A percentile compares a stretch with the other conserved stretches of the same genome.
phyloP scores from a whole-genome alignment of 176 grass and related monocot genomes.

The Eragrostis curvula region DNA sequence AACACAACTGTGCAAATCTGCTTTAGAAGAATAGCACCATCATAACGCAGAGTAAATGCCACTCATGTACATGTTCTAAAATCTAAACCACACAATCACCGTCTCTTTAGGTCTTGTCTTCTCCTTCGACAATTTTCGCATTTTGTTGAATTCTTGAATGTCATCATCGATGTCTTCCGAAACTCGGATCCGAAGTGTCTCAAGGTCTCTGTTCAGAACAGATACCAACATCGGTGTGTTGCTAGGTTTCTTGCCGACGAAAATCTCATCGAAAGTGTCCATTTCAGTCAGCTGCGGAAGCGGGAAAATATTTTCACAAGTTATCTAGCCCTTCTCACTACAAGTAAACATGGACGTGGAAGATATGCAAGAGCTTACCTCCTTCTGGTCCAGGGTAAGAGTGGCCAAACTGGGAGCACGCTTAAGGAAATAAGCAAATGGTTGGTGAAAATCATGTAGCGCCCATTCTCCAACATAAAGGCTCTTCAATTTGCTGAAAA shows the following conservation, averaged over 20 bases:
- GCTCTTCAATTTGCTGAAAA: not conserved
- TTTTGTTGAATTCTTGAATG: not conserved
- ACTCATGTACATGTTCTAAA: no score
- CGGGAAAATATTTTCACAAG: not conserved
- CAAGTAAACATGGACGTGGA: not conserved
- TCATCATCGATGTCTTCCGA: not conserved
- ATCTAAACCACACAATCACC: conserved; percentile 21
- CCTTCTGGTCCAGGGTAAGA: conserved; percentile 11
- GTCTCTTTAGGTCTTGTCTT: not conserved
- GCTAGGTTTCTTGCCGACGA: not conserved
- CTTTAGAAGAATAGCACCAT: no score
- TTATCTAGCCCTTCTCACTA: not conserved
- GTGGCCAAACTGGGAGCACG: not conserved
- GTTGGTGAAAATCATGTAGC: not conserved
- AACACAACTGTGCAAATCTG: no score
- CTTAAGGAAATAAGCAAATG: not conserved
- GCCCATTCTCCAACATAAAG: not conserved
- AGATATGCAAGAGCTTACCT: not conserved
- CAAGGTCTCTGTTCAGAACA: conserved; percentile 1
- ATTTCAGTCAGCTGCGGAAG: not conserved
- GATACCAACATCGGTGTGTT: not conserved
- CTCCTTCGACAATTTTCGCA: not conserved
- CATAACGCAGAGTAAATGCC: no score
- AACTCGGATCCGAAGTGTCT: not conserved
- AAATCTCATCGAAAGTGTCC: no score